Evolutionary conservation across 176 grass and related monocot genomes (phyloP).

Genomic region (Rhynchospora breviuscula): DNA sequence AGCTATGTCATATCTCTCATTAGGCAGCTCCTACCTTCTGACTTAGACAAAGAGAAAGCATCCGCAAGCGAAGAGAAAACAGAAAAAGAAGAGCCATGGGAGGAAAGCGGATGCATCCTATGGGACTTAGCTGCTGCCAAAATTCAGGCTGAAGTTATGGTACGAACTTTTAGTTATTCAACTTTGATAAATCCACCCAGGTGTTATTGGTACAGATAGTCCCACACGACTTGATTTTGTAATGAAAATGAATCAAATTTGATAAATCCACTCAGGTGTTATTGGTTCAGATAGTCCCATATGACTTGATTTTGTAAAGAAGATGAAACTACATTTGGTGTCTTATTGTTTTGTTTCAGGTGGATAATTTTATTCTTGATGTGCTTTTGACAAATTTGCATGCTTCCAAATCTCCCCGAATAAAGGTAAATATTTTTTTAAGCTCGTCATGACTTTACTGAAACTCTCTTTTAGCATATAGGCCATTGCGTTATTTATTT

Average conservation of each 20-base stretch:
- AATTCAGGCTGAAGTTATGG: slow-evolving; percentile 91
- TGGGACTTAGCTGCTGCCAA: slow-evolving; percentile 75
- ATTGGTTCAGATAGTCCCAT: background rate
- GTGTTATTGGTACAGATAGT: background rate
- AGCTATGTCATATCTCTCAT: slow-evolving; percentile 88
- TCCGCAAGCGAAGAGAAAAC: slow-evolving; percentile 5
- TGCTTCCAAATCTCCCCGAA: slow-evolving; percentile 50
- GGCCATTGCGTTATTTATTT: background rate
- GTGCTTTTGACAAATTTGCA: slow-evolving; percentile 76
- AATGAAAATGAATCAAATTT: background rate
- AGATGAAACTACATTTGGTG: slow-evolving; percentile 21
- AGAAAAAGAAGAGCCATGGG: slow-evolving; percentile 63
- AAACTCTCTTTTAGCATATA: background rate
- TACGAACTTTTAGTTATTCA: slow-evolving; percentile 5
- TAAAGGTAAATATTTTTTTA: slow-evolving; percentile 44
- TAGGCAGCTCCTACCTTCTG: slow-evolving; percentile 58
- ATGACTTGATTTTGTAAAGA: background rate
- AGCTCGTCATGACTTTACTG: background rate
- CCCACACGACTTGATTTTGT: background rate
- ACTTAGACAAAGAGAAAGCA: slow-evolving; percentile 41
- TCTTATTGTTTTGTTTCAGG: slow-evolving; percentile 39
- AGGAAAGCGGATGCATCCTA: slow-evolving; percentile 74
- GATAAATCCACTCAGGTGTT: background rate
- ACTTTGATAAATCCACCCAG: background rate
- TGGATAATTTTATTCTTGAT: slow-evolving; percentile 78